Evolutionary conservation across 306 rosid species (phyloP), one percentile per base, ranked within the genome.

Genomic region (Castanospermum australe): DNA sequence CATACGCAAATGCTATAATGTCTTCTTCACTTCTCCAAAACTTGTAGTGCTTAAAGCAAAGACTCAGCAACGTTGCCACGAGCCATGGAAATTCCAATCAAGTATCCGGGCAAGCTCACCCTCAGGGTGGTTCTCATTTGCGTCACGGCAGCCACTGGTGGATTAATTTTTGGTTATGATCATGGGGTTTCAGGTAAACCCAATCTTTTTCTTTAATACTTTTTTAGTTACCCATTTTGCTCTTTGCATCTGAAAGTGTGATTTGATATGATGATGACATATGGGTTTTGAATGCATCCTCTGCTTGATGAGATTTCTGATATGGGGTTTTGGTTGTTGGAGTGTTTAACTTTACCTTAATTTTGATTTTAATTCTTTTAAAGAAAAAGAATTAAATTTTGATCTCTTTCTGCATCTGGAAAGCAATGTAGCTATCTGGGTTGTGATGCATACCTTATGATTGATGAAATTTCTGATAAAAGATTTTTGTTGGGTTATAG

Each of bases 101-200:
- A 65, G 66, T 90, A 94, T 65, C 92, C 96, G 0, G 96, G 92
- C 0, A 76, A 85, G 25, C 88, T 88, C 62, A 92, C 94, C 8
- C 11, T 28, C 12, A 86, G 87, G 81, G 98, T 94, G 52, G 39
- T 89, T 0, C 2, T 81, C 15, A 82, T 88, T 13, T 92, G 94
- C 50, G 1, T 92, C 11, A 62, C 87, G 33, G 98, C 97, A 1
- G 96, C 94, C 0, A 75, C 78, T 1, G 97, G 96, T 0, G 98
- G 97, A 8, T 6, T 94, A 41, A 94, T 94, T 28, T 94, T 92
- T 50, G 98, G 97, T 14, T 94, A 94, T 48, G 97, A 94, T 76
- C 91, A 90, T 22, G 97, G 98, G 5, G 84, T 92, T 73, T 94
- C 98, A 55, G 97, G 98, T 94, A 78, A 22, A 5, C 54, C 10